A percentile compares a stretch with the other conserved stretches of the same genome.
Evolutionary conservation across 345 rosid species (phyloP).

Genomic region (Psidium guajava): DNA sequence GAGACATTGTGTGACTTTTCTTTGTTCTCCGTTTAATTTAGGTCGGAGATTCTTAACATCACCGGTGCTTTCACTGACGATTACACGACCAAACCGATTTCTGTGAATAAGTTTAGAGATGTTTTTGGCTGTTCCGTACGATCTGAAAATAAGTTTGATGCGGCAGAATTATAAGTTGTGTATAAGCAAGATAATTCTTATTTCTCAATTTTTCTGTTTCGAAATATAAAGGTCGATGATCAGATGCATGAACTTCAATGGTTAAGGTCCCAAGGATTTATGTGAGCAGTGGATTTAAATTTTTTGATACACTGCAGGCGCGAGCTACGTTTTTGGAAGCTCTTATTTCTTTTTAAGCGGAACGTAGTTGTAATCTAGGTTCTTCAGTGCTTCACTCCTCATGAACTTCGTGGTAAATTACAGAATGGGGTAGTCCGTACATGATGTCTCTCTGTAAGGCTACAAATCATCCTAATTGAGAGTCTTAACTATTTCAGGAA

Average conservation of each 20-base stretch:
- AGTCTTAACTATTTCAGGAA: conserved; percentile 44
- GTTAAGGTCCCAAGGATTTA: too few species aligned
- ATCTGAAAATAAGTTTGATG: background rate
- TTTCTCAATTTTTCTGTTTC: background rate
- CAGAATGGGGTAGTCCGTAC: background rate
- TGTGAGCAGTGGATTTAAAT: background rate
- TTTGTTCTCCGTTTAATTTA: background rate
- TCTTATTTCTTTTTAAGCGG: background rate
- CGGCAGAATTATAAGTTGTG: background rate
- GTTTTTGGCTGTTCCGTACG: background rate
- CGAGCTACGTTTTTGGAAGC: background rate
- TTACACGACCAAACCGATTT: background rate
- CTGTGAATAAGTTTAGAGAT: background rate
- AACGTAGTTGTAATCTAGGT: background rate
- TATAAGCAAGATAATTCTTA: background rate
- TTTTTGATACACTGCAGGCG: background rate
- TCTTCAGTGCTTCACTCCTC: background rate
- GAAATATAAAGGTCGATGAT: background rate
- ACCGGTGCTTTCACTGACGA: background rate
- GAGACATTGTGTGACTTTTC: background rate
- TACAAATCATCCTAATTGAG: background rate
- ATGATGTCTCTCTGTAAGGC: background rate
- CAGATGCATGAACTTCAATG: background rate
- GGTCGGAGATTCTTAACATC: background rate
- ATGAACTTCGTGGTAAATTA: background rate